Percentiles rank a stretch among this genome's conserved stretches.
phyloP scores from a whole-genome alignment of 2,329 filamentous ascomycete genomes.

The Cladosporium colombiae region DNA sequence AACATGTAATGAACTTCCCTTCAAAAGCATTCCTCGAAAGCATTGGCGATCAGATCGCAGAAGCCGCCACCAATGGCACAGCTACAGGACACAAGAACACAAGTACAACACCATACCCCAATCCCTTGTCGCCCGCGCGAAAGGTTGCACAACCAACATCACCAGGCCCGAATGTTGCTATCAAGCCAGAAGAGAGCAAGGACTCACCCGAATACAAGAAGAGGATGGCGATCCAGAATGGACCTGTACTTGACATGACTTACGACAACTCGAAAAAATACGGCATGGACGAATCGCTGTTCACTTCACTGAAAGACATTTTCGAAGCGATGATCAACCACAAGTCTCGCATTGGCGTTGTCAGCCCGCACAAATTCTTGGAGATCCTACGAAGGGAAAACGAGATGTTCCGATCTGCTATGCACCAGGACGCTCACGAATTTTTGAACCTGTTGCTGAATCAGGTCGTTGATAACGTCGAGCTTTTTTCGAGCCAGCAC shows the following conservation, averaged over 20 bases:
- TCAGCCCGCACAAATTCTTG: slow-evolving; percentile 89
- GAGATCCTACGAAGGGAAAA: slow-evolving; percentile 93
- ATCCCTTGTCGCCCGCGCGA: slow-evolving; percentile 38
- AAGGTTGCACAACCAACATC: slow-evolving; percentile 57
- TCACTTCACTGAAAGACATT: slow-evolving; percentile 93
- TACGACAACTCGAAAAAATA: slow-evolving; percentile 78
- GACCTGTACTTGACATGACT: slow-evolving; percentile 82
- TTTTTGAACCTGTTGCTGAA: slow-evolving; percentile 95
- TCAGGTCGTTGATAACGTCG: slow-evolving; percentile 90
- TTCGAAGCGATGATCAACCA: slow-evolving; percentile 87
- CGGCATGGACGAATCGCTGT: slow-evolving; percentile 92
- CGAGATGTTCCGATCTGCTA: slow-evolving; percentile 94
- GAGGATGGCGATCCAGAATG: slow-evolving; percentile 85
- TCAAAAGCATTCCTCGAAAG: slow-evolving; percentile 68
- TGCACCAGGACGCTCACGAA: slow-evolving; percentile 98
- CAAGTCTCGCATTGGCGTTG: slow-evolving; percentile 78
- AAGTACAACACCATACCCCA: slow-evolving; percentile 39
- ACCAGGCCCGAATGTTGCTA: slow-evolving; percentile 54
- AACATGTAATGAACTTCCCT: slow-evolving; percentile 91
- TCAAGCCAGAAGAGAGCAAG: slow-evolving; percentile 84
- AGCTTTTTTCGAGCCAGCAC: slow-evolving; percentile 74
- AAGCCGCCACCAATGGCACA: slow-evolving; percentile 26
- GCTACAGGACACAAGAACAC: slow-evolving; percentile 39
- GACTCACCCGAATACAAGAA: slow-evolving; percentile 98
- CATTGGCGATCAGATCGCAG: slow-evolving; percentile 49